These are phyloP conservation scores for Penicillium parvum DNA, from an alignment of 495 filamentous ascomycete species.

Conservation along the genomic window DNA sequence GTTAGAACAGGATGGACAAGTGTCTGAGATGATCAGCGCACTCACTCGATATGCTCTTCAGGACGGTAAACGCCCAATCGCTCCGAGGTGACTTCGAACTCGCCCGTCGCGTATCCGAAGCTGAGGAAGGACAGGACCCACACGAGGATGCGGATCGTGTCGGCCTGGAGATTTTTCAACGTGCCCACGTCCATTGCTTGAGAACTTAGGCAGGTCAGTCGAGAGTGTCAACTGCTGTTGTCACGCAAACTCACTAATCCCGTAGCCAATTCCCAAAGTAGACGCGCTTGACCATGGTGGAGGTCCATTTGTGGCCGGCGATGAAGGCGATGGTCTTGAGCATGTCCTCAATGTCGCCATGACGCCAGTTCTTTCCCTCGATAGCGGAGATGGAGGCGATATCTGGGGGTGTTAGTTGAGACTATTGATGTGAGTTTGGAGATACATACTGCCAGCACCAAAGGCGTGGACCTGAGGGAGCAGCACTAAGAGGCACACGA, in stretches of 20 bases:
- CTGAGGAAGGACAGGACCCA: constrained; percentile 91
- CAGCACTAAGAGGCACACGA: constrained; percentile 56
- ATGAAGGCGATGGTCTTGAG: constrained; percentile 86
- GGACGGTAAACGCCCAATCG: constrained; percentile 88
- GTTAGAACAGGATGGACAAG: not conserved
- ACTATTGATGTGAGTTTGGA: not conserved
- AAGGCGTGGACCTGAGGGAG: constrained; percentile 62
- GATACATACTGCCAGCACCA: constrained; percentile 69
- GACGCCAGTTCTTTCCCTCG: constrained; percentile 93
- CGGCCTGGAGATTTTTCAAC: constrained; percentile 81
- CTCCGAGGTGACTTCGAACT: constrained; percentile 94
- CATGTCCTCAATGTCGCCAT: constrained; percentile 96
- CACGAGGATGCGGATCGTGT: constrained; percentile 82
- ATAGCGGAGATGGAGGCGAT: constrained; percentile 91
- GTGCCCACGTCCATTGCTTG: constrained; percentile 92
- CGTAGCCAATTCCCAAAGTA: constrained; percentile 74
- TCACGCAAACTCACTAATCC: constrained; percentile 35
- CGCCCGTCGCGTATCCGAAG: constrained; percentile 93
- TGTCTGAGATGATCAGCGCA: not conserved
- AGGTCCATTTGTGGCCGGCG: constrained; percentile 90
- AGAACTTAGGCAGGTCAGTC: constrained; percentile 56
- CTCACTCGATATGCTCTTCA: constrained; percentile 83
- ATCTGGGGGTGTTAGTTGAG: constrained; percentile 35
- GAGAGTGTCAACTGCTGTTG: not conserved
- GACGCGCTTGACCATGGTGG: constrained; percentile 79